A percentile compares a stretch with the other conserved stretches of the same genome.
These are phyloP conservation scores for Phytophthora cactorum DNA, from an alignment of 352 stramenopile genomes.

Conservation along the genomic window DNA sequence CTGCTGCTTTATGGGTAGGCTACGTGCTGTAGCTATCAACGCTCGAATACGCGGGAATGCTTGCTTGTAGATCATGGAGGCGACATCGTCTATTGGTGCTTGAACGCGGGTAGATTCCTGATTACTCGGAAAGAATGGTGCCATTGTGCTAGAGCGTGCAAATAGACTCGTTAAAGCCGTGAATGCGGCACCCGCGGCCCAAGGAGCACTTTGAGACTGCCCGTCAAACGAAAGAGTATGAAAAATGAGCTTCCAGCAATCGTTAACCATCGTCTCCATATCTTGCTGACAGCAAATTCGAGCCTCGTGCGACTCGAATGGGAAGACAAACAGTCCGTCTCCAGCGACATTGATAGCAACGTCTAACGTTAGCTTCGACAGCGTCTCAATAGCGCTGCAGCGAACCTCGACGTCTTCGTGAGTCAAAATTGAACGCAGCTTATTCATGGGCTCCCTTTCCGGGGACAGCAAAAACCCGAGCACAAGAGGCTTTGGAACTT, in stretches of 20 bases:
- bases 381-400: conserved; percentile 60
- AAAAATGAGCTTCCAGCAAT: conserved; percentile 87
- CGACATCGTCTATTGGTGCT: conserved; percentile 70
- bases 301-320: conserved; percentile 85
- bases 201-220: conserved; percentile 16
- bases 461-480: conserved; percentile 66
- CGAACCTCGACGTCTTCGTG: conserved; percentile 73
- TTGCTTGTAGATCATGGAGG: conserved; percentile 70
- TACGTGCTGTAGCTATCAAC: conserved; percentile 50
- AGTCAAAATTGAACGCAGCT: conserved; percentile 66
- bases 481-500: conserved; percentile 64
- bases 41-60: conserved; percentile 61
- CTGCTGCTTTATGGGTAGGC: conserved; percentile 64
- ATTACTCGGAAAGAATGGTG: conserved; percentile 32
- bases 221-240: conserved; percentile 53
- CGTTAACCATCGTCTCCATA: conserved; percentile 70
- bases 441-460: conserved; percentile 84
- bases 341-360: conserved; percentile 55
- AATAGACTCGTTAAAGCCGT: conserved; percentile 66
- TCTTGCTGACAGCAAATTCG: conserved; percentile 85
- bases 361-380: conserved; percentile 60
- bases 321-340: conserved; percentile 70
- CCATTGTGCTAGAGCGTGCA: conserved; percentile 49
- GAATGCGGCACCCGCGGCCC: conserved; percentile 57
- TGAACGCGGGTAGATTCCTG: conserved; percentile 37